Evolutionary conservation across 2,329 filamentous ascomycete genomes (phyloP).

Genomic region (Endoconidiophora polonica): DNA sequence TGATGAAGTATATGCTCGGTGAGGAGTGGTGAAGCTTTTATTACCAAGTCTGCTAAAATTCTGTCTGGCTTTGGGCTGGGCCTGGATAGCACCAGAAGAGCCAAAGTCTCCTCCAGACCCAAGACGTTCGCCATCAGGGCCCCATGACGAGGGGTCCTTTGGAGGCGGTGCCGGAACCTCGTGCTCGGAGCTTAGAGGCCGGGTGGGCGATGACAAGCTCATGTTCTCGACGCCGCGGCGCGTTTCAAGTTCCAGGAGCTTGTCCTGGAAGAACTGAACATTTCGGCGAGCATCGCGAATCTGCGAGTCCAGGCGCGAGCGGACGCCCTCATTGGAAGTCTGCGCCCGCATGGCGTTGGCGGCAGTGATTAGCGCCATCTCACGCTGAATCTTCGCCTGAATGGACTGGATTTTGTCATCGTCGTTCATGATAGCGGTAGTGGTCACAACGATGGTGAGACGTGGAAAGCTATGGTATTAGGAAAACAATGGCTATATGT

Average conservation of each 20-base stretch:
- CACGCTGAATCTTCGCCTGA: constrained; percentile 92
- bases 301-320: constrained; percentile 79
- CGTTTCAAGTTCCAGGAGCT: constrained; percentile 73
- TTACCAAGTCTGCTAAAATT: constrained; percentile 94
- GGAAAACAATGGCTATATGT: too few relatives aligned
- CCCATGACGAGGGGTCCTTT: constrained; percentile 59
- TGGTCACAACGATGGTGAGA: neutral
- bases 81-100: constrained; percentile 33
- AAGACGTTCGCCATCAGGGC: constrained; percentile 56
- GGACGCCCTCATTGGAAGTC: constrained; percentile 82
- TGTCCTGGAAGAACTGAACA: constrained; percentile 89
- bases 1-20: neutral
- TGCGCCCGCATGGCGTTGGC: constrained; percentile 91
- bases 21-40: constrained; percentile 17
- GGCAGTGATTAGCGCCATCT: constrained; percentile 86
- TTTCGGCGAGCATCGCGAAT: constrained; percentile 88
- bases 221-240: constrained; percentile 55
- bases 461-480: too few relatives aligned
- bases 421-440: constrained; percentile 39
- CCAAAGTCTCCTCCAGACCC: constrained; percentile 35
- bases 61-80: constrained; percentile 56
- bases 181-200: constrained; percentile 30
- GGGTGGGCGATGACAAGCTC: constrained; percentile 35
- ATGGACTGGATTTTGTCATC: constrained; percentile 59
- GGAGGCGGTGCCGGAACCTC: constrained; percentile 51